Conservation (phyloP, 768 basidiomycete species). For the Candolleomyces aberdarensis region DNA sequence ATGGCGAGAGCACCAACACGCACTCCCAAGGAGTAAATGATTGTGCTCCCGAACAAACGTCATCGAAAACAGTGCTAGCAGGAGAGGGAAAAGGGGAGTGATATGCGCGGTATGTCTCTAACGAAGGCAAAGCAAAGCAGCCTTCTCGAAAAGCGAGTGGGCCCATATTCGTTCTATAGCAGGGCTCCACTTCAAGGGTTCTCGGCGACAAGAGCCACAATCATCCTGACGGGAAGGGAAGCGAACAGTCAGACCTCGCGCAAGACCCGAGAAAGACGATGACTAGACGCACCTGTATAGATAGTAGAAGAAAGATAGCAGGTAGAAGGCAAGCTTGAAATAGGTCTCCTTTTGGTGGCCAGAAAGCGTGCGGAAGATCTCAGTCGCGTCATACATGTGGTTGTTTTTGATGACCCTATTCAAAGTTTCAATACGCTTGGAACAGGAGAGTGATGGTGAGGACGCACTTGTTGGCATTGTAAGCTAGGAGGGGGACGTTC, state of each 20-base stretch:
- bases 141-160: neutral
- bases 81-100: no score
- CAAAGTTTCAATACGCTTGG: slow-evolving; percentile 24
- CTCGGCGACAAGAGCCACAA: slow-evolving; percentile 11
- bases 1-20: neutral
- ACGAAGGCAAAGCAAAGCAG: neutral
- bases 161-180: neutral
- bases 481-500: slow-evolving; percentile 85
- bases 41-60: neutral
- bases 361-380: slow-evolving; percentile 94
- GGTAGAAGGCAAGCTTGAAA: slow-evolving; percentile 91
- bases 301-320: slow-evolving; percentile 90
- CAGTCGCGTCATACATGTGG: slow-evolving; percentile 99
- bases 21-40: neutral
- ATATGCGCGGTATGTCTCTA: neutral
- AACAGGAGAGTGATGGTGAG: slow-evolving; percentile 1
- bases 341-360: slow-evolving; percentile 97
- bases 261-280: neutral
- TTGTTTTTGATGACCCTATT: slow-evolving; percentile 78
- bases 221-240: slow-evolving; percentile 2
- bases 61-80: no score
- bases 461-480: slow-evolving; percentile 91
- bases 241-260: neutral
- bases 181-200: slow-evolving; percentile 6
- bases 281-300: slow-evolving; percentile 68